Conservation (phyloP, 2,329 filamentous ascomycete genomes). For the Exophiala oligosperma region DNA sequence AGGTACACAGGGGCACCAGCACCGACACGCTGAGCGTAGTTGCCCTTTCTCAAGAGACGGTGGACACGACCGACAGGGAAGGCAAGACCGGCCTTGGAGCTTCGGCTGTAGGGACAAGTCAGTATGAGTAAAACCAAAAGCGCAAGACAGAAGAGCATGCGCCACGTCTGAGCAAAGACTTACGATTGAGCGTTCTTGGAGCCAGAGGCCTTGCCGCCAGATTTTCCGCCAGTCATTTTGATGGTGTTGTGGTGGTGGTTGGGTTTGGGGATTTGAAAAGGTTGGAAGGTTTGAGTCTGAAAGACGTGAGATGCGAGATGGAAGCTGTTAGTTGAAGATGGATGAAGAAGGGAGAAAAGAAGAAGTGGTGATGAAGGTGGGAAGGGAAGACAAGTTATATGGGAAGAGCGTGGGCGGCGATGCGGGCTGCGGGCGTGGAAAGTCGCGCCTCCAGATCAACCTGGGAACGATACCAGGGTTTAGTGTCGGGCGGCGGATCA, state of each 20-base stretch:
- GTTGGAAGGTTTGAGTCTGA: constrained; percentile 33
- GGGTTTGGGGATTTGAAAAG: constrained; percentile 37
- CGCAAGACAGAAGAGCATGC: background rate
- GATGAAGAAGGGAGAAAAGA: constrained; percentile 34
- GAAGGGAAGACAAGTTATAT: constrained; percentile 44
- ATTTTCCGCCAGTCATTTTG: constrained; percentile 99
- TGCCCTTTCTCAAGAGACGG: constrained; percentile 97
- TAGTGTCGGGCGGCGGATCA: background rate
- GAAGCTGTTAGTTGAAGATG: constrained; percentile 30
- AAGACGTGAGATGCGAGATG: constrained; percentile 30
- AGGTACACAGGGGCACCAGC: constrained; percentile 96
- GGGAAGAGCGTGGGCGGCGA: constrained; percentile 43
- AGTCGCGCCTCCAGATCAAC: constrained; percentile 47
- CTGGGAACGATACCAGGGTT: constrained; percentile 35
- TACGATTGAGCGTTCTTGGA: constrained; percentile 99
- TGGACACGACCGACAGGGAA: constrained; percentile 99
- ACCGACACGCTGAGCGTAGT: constrained; percentile 99
- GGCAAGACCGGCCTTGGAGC: constrained; percentile 97
- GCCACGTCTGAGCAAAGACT: constrained; percentile 48
- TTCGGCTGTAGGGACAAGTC: constrained; percentile 64
- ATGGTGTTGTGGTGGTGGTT: constrained; percentile 49
- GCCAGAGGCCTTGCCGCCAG: constrained; percentile 98
- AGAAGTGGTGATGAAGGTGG: constrained; percentile 33
- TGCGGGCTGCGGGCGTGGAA: constrained; percentile 34
- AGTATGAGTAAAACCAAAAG: background rate